Base-by-base conservation (phyloP, 2,329 filamentous ascomycete species). In the Neopestalotiopsis sp. region DNA sequence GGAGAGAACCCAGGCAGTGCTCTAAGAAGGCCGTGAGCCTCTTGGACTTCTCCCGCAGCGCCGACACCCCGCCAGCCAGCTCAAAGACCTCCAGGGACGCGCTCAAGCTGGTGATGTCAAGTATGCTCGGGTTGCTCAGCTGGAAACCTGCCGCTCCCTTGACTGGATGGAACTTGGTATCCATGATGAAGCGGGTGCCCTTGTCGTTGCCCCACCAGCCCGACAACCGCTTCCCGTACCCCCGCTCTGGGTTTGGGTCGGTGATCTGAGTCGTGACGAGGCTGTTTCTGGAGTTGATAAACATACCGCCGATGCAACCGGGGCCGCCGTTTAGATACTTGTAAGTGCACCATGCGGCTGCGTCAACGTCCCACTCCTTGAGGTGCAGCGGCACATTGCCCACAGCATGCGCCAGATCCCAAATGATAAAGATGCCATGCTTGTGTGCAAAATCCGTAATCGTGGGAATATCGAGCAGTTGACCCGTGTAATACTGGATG, bases 151-250 rank as follows among this genome's bases (percentile, higher is more conserved):
- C 90, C 1, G 93, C 93, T 24, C 93, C 92, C 2, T 87, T 83
- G 63, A 92, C 92, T 3, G 93, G 92, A 13, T 88, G 81, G 77
- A 94, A 94, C 78, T 86, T 77, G 64, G 91, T 94, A n/a, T 89
- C 87, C 93, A 95, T 95, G n/a, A 83, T 82, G 78, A 95, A 95
- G 2, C 93, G 85, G 38, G 85, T 89, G 58, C 79, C 79, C 75
- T 92, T 93, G 78, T 92, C 89, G 69, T 89, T 91, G 34, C 92
- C 92, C 92, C 92, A 95, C 93, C 93, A 95, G 12, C 93, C 93
- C n/a, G 89, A 87, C 10, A 95, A 80, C 13, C 92, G 86, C 61
- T 89, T 89, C 5, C 73, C 72, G 72, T 83, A 84, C 6, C 77
- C 79, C 38, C 76, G 77, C 71, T 80, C 77, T 53, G 79, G 76